Conservation (phyloP, 2,329 filamentous ascomycete genomes). For the Aspergillus sp. region DNA sequence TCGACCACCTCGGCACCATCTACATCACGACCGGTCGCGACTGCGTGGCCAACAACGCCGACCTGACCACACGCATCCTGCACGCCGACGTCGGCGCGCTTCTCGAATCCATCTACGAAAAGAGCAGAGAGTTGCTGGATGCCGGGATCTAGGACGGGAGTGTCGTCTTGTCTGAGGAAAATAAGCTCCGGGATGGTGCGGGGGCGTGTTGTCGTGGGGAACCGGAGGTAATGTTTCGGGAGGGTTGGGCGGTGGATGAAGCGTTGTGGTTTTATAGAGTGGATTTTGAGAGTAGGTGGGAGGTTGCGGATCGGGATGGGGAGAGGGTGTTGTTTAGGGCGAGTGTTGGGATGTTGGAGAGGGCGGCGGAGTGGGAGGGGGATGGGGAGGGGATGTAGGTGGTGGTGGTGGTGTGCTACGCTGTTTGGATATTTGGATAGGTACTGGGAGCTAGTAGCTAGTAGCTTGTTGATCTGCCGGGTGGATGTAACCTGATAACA, state of each 20-base stretch:
- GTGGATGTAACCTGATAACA: no score
- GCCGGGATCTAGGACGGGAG: constrained; percentile 11
- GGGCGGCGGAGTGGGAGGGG: background rate
- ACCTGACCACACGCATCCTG: constrained; percentile 19
- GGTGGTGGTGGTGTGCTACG: background rate
- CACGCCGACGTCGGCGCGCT: constrained; percentile 16
- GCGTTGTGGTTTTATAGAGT: constrained; percentile 20
- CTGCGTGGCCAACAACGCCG: constrained; percentile 21
- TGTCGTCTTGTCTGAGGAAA: constrained; percentile 1
- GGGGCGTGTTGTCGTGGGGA: constrained; percentile 25
- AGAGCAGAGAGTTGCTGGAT: background rate
- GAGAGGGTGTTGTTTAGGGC: background rate
- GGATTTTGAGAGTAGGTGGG: constrained; percentile 20
- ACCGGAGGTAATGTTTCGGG: constrained; percentile 19
- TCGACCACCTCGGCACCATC: constrained; percentile 19
- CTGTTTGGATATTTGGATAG: no score
- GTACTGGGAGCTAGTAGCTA: no score
- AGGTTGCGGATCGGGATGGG: constrained; percentile 9
- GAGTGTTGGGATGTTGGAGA: background rate
- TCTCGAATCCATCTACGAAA: constrained; percentile 19
- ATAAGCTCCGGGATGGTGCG: background rate
- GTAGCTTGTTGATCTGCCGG: no score
- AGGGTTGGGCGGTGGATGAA: constrained; percentile 12
- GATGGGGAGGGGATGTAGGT: background rate
- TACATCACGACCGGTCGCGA: constrained; percentile 13